Conservation (phyloP, 345 rosid species). For the Trapa bicornis region DNA sequence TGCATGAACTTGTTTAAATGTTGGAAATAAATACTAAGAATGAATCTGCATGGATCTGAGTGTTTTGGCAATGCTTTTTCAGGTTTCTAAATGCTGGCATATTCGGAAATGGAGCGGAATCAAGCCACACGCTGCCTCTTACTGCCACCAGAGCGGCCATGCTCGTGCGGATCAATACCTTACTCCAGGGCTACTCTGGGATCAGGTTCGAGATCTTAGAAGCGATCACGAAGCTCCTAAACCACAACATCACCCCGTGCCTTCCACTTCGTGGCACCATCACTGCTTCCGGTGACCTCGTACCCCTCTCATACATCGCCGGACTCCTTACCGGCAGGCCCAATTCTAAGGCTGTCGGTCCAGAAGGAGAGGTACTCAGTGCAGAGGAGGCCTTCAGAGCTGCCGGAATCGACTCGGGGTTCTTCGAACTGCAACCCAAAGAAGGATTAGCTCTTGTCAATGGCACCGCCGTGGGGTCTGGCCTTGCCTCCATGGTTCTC, state of each 20-base stretch:
- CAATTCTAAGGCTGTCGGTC: constrained; percentile 46
- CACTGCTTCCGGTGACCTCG: constrained; percentile 60
- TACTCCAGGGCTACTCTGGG: constrained; percentile 65
- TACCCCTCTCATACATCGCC: constrained; percentile 60
- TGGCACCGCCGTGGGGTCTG: constrained; percentile 62
- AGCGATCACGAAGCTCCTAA: constrained; percentile 51
- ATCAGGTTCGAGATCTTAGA: constrained; percentile 62
- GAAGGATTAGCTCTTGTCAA: constrained; percentile 66
- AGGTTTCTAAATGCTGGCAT: constrained; percentile 71
- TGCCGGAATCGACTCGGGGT: constrained; percentile 29
- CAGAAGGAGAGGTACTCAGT: constrained; percentile 34
- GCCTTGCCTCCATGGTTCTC: constrained; percentile 45
- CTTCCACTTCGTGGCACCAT: constrained; percentile 69
- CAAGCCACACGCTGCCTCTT: constrained; percentile 43
- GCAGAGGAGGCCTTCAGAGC: constrained; percentile 34
- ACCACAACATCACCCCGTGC: constrained; percentile 54
- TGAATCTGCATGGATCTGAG: background rate
- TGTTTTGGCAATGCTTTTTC: background rate
- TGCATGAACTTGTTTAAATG: too few relatives aligned
- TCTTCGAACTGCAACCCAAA: constrained; percentile 56
- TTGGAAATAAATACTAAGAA: too few relatives aligned
- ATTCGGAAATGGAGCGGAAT: constrained; percentile 40
- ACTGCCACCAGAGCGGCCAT: constrained; percentile 56
- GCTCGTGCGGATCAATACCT: constrained; percentile 65
- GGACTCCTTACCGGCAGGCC: constrained; percentile 53